A percentile compares a stretch with the other conserved stretches of the same genome.
These are phyloP conservation scores for Wickerhamomyces sydowiorum DNA, from an alignment of 805 yeast species.

Conservation along the genomic window DNA sequence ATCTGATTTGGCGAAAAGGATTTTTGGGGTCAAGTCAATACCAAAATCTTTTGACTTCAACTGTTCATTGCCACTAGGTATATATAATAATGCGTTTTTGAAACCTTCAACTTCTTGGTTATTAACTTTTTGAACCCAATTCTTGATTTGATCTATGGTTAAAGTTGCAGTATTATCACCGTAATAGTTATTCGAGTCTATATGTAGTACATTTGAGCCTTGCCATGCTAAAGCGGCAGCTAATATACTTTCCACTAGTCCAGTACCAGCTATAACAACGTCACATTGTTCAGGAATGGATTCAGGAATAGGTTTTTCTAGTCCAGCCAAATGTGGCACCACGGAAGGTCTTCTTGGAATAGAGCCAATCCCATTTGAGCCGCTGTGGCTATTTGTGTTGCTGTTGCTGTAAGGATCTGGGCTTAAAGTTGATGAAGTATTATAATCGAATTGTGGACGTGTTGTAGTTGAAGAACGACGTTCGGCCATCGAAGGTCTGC, in stretches of 20 bases:
- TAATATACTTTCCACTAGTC: slow-evolving; percentile 76
- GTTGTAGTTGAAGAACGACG: slow-evolving; percentile 49
- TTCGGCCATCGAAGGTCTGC: slow-evolving; percentile 64
- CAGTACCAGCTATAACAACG: slow-evolving; percentile 89
- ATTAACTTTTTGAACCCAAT: slow-evolving; percentile 77
- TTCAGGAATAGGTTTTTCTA: slow-evolving; percentile 65
- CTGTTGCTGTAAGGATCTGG: no score
- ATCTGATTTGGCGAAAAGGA: slow-evolving; percentile 89
- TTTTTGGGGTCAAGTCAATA: slow-evolving; percentile 80
- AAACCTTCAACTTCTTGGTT: slow-evolving; percentile 31
- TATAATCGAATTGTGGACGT: slow-evolving; percentile 7
- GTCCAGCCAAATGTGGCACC: slow-evolving; percentile 70
- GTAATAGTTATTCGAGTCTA: slow-evolving; percentile 78
- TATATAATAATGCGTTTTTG: slow-evolving; percentile 71
- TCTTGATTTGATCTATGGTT: slow-evolving; percentile 77
- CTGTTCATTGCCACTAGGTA: slow-evolving; percentile 51
- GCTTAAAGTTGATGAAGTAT: background rate
- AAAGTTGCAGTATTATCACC: slow-evolving; percentile 87
- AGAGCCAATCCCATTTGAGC: slow-evolving; percentile 11
- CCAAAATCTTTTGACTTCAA: slow-evolving; percentile 65
- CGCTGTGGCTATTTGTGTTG: slow-evolving; percentile 1
- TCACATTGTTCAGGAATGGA: slow-evolving; percentile 70
- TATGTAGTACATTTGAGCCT: slow-evolving; percentile 90
- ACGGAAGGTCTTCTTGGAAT: slow-evolving; percentile 24
- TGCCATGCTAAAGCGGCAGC: slow-evolving; percentile 98